phyloP scores from a whole-genome alignment of 352 stramenopile species.

The Pythium chondricola region DNA sequence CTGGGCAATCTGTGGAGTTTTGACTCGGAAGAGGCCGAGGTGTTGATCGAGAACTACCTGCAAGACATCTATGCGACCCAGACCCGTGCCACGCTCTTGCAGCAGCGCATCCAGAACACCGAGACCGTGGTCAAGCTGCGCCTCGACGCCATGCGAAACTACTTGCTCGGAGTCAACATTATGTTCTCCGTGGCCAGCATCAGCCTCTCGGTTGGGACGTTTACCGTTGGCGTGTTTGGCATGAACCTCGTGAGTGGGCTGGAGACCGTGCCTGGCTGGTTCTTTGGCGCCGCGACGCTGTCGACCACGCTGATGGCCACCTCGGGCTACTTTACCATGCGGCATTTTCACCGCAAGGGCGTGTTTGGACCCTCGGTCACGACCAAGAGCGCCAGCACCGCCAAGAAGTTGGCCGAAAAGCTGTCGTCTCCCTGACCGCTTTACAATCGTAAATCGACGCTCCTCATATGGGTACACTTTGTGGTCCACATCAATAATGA shows the following conservation, averaged over 20 bases:
- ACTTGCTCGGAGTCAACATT: conserved; percentile 63
- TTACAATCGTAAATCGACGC: too few species aligned
- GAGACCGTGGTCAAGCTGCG: conserved; percentile 75
- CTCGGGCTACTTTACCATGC: conserved; percentile 30
- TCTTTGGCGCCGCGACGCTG: conserved; percentile 40
- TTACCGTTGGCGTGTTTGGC: conserved; percentile 55
- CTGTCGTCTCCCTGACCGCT: too few species aligned
- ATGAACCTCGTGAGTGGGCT: conserved; percentile 66
- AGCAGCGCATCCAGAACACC: conserved; percentile 70
- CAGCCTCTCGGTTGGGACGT: conserved; percentile 56
- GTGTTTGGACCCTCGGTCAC: conserved; percentile 20
- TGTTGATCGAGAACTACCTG: conserved; percentile 73
- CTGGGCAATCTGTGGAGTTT: conserved; percentile 48
- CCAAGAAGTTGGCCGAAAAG: too few species aligned
- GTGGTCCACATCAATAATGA: too few species aligned
- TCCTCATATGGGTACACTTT: too few species aligned
- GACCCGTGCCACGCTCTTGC: conserved; percentile 53
- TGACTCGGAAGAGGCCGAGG: conserved; percentile 69
- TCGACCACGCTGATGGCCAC: conserved; percentile 33
- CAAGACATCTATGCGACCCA: conserved; percentile 77
- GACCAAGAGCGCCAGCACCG: neutral
- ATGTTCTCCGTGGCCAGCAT: conserved; percentile 70
- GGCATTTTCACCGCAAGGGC: conserved; percentile 54
- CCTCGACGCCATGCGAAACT: conserved; percentile 74
- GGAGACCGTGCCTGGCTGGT: conserved; percentile 39